Conservation (phyloP, 2,329 filamentous ascomycete species). For the Dactylella cylindrospora region DNA sequence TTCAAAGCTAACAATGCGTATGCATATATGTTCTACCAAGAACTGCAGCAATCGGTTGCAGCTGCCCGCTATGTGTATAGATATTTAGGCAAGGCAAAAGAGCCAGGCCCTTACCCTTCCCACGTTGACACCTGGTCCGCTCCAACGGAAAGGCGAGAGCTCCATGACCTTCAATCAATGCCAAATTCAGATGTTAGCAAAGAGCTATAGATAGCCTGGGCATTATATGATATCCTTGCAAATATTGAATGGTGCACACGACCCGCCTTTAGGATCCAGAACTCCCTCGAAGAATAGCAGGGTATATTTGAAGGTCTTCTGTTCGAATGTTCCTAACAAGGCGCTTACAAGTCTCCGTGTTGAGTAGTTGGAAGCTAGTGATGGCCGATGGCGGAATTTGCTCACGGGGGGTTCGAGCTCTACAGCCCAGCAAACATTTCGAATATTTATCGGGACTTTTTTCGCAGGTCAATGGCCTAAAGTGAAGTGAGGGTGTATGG, state of each 20-base stretch:
- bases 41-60: no score
- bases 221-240: background rate
- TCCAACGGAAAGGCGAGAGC: no score
- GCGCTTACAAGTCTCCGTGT: constrained; percentile 44
- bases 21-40: background rate
- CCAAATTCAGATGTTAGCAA: no score
- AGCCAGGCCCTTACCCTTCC: no score
- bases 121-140: no score
- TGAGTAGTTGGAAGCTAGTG: constrained; percentile 36
- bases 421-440: constrained; percentile 15
- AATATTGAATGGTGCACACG: background rate
- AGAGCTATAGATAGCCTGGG: no score
- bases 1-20: no score
- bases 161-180: no score
- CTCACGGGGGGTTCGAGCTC: constrained; percentile 26
- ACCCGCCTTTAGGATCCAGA: background rate
- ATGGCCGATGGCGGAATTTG: constrained; percentile 14
- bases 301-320: constrained; percentile 30
- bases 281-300: constrained; percentile 1
- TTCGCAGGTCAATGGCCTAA: constrained; percentile 36
- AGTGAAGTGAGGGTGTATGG: constrained; percentile 15
- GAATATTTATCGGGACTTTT: constrained; percentile 25
- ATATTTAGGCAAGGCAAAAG: no score
- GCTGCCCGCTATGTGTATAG: no score
- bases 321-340: no score